Evolutionary conservation across 139 green algal species (phyloP).

Genomic region (Micractinium sp.): DNA sequence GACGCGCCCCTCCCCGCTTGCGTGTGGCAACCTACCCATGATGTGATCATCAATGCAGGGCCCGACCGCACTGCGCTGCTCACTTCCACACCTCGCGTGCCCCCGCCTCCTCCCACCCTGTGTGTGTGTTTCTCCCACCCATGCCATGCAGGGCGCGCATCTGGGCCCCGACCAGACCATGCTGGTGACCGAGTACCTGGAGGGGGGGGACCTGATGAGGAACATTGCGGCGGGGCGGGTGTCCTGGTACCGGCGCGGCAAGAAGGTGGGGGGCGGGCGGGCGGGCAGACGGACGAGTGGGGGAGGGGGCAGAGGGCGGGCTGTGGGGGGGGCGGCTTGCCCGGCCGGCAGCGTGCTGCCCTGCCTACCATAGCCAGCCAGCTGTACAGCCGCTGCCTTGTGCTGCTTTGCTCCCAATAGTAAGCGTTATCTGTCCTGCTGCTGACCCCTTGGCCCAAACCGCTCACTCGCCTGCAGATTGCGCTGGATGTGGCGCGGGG

Average conservation of each 20-base stretch:
- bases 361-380: too few relatives aligned
- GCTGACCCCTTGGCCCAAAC: neutral
- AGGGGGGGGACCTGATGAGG: conserved; percentile 52
- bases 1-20: neutral
- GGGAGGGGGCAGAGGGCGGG: neutral
- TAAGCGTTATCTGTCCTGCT: too few relatives aligned
- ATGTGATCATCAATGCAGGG: too few relatives aligned
- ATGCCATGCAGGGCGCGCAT: conserved; percentile 22
- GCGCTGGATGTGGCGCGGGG: conserved; percentile 53
- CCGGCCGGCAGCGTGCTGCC: neutral
- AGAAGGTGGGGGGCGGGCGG: conserved; percentile 9
- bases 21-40: too few relatives aligned
- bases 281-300: neutral
- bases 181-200: conserved; percentile 57
- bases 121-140: too few relatives aligned
- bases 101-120: neutral
- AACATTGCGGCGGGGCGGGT: conserved; percentile 40
- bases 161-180: conserved; percentile 43
- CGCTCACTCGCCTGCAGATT: conserved; percentile 6
- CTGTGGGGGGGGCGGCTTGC: too few relatives aligned
- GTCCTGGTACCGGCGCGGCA: conserved; percentile 30
- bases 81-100: neutral
- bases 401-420: too few relatives aligned
- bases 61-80: too few relatives aligned
- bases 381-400: too few relatives aligned